phyloP scores from a whole-genome alignment of 805 yeast genomes.

The Jamesozyma gamospora region DNA sequence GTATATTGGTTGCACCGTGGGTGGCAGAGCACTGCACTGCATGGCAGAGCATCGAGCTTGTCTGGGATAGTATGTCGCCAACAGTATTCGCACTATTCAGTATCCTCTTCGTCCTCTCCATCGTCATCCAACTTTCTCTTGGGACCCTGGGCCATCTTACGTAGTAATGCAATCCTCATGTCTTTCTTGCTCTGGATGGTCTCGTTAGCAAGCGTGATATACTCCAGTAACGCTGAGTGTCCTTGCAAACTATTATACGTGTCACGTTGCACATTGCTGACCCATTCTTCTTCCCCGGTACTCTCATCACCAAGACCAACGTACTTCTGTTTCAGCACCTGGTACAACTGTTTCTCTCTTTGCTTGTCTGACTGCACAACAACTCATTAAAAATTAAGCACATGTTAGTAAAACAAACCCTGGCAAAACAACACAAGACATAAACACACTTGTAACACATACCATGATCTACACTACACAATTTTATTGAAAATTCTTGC shows the following conservation, averaged over 20 bases:
- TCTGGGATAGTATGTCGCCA: too few species aligned
- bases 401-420: background rate
- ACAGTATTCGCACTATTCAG: too few species aligned
- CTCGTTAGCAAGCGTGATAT: slow-evolving; percentile 18
- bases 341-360: slow-evolving; percentile 48
- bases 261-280: slow-evolving; percentile 36
- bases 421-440: background rate
- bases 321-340: slow-evolving; percentile 48
- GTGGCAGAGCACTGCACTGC: too few species aligned
- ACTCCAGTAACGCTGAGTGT: slow-evolving; percentile 25
- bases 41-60: too few species aligned
- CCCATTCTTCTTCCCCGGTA: slow-evolving; percentile 62
- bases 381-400: background rate
- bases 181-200: slow-evolving; percentile 13
- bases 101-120: background rate
- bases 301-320: slow-evolving; percentile 70
- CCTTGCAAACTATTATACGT: slow-evolving; percentile 22
- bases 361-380: slow-evolving; percentile 49
- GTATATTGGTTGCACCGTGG: too few species aligned
- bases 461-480: too few species aligned
- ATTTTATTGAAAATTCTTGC: too few species aligned
- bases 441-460: background rate
- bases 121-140: slow-evolving; percentile 2
- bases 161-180: slow-evolving; percentile 19
- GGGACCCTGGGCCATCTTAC: slow-evolving; percentile 16